These are phyloP conservation scores for Ogataea sp. DNA, from an alignment of 805 yeast genomes.

Conservation along the genomic window DNA sequence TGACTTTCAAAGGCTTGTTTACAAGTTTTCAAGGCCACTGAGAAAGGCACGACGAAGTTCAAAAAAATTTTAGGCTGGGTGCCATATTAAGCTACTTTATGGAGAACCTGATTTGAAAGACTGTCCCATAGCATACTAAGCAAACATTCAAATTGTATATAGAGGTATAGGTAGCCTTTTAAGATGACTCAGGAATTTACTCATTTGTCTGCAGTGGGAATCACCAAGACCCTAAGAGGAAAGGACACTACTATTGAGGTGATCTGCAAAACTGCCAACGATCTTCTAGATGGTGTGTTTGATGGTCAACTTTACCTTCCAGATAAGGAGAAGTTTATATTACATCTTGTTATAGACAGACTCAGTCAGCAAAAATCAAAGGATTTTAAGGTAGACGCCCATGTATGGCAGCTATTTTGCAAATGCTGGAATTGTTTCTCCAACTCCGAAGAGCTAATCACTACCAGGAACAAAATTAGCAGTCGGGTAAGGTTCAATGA, in stretches of 20 bases:
- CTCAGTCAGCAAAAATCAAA: constrained; percentile 39
- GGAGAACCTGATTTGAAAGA: too few species aligned
- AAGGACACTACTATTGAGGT: constrained; percentile 36
- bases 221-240: constrained; percentile 52
- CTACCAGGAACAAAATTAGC: constrained; percentile 31
- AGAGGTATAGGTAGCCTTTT: too few species aligned
- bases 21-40: constrained; percentile 8
- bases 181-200: not conserved
- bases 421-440: constrained; percentile 18
- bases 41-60: not conserved
- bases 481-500: constrained; percentile 36
- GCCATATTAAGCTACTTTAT: not conserved
- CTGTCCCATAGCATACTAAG: too few species aligned
- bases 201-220: constrained; percentile 32
- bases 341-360: constrained; percentile 55
- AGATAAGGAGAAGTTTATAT: constrained; percentile 41
- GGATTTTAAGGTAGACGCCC: constrained; percentile 32
- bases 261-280: constrained; percentile 28
- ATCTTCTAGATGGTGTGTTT: constrained; percentile 23
- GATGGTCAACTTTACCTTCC: constrained; percentile 40
- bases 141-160: too few species aligned
- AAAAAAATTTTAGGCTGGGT: not conserved
- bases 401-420: constrained; percentile 45
- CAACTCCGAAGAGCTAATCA: constrained; percentile 11
- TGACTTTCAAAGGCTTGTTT: constrained; percentile 17